Evolutionary conservation across 2,329 filamentous ascomycete genomes (phyloP).

Genomic region (Penicillium capsulatum): DNA sequence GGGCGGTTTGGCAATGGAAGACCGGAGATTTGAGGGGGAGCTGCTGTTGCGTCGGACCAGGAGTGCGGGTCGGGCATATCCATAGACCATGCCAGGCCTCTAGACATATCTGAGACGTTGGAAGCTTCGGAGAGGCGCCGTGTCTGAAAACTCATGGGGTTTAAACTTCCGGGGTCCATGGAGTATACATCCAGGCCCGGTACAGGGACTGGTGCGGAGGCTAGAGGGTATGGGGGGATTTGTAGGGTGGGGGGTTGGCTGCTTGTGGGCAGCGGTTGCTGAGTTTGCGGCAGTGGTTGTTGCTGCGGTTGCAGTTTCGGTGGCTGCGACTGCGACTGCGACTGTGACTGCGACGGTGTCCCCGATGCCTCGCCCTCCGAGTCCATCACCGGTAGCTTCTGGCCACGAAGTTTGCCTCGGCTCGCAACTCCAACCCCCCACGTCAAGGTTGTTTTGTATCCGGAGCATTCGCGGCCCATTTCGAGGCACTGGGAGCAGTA

Average conservation of each 20-base stretch:
- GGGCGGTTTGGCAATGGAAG: constrained; percentile 18
- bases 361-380: constrained; percentile 42
- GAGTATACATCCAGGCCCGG: constrained; percentile 3
- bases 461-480: constrained; percentile 85
- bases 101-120: constrained; percentile 12
- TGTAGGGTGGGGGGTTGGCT: constrained; percentile 9
- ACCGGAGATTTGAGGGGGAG: constrained; percentile 20
- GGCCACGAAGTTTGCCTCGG: constrained; percentile 84
- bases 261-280: constrained; percentile 5
- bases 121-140: constrained; percentile 6
- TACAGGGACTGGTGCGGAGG: constrained; percentile 6
- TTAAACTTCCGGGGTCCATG: constrained; percentile 3
- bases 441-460: constrained; percentile 93
- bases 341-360: constrained; percentile 1
- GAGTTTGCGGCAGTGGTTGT: too few species aligned
- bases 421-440: constrained; percentile 96
- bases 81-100: constrained; percentile 20
- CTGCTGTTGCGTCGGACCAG: constrained; percentile 16
- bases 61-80: constrained; percentile 22
- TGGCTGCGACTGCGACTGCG: not conserved
- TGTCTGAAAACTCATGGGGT: constrained; percentile 9
- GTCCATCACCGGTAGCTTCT: constrained; percentile 63
- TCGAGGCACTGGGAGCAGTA: constrained; percentile 96
- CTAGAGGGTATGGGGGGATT: constrained; percentile 5
- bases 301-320: constrained; percentile 5